A percentile compares a stretch with the other conserved stretches of the same genome.
Evolutionary conservation across 176 grass and related monocot species (phyloP).

Genomic region (Cymbopogon citratus): DNA sequence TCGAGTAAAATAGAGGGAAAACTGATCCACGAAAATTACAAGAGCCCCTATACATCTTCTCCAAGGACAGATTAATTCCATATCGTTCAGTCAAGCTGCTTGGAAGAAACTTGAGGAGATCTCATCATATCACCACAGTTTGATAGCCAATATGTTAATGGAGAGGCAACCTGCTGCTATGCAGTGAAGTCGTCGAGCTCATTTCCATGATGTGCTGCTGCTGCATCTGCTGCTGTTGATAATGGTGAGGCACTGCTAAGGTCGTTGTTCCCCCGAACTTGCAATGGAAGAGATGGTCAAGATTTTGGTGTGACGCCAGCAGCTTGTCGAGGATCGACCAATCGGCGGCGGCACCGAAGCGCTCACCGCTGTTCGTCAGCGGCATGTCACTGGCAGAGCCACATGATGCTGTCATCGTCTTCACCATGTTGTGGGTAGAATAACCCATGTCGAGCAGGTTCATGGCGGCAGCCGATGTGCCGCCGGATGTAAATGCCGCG

Average conservation of each 20-base stretch:
- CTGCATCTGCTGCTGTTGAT: constrained; percentile 35
- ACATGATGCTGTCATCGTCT: constrained; percentile 32
- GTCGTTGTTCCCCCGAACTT: constrained; percentile 22
- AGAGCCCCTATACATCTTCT: background rate
- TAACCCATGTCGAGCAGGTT: constrained; percentile 44
- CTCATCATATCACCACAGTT: background rate
- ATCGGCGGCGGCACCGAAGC: constrained; percentile 30
- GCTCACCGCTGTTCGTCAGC: background rate
- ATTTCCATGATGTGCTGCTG: constrained; percentile 38
- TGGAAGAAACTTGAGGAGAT: constrained; percentile 53
- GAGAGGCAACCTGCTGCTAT: constrained; percentile 40
- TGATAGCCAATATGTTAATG: constrained; percentile 50
- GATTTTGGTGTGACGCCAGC: constrained; percentile 70
- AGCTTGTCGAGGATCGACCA: constrained; percentile 97
- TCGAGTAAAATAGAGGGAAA: background rate
- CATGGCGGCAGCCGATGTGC: background rate
- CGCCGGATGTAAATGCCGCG: constrained; percentile 4
- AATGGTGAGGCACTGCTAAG: background rate
- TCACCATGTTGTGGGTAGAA: constrained; percentile 45
- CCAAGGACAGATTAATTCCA: background rate
- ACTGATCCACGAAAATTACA: constrained; percentile 17
- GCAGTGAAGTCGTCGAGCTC: constrained; percentile 45
- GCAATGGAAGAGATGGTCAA: constrained; percentile 70
- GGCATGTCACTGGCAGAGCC: background rate
- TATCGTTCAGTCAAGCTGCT: constrained; percentile 22